Base-by-base conservation (phyloP, 345 rosid genomes). In the Nephelium lappaceum region DNA sequence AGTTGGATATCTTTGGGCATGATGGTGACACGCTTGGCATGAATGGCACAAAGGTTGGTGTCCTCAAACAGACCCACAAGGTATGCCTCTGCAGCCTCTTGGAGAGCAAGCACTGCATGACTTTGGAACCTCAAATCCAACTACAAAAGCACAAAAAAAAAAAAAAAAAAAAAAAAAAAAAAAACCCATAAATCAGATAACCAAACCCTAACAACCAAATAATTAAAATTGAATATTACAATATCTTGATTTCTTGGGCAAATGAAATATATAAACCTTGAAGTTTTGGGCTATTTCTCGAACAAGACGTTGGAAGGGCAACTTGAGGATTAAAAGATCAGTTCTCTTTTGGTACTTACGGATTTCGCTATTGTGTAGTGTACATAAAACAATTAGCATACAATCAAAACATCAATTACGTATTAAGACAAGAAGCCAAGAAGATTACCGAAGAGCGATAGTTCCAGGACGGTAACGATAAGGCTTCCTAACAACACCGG, bases 271-370 rank as follows among this genome's bases (percentile, higher is more conserved):
- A 7, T 16, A 31, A 19, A 81, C 82, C 86, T 92, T 89, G 67
- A 88, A 92, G 58, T 88, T 89, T 75, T 92, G 97, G 0, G 93
- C 94, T 42, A 90, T 92, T 84, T 90, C 97, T 73, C 94, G 90
- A 53, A 90, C 94, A 0, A 92, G 89, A 0, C 96, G 87, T 84
- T 92, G 92, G 73, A 90, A 92, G 0, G 97, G 97, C 38, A 90
- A 63, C 67, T 92, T 92, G 49, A 94, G 88, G 65, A 92, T 92
- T 86, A 92, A 81, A 71, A 92, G 89, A 67, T 92, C 92, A 0
- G 93, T 92, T 76, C 94, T 90, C 85, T 92, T 89, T 76, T 88
- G 90, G 31, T 88, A 88, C 76, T 89, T 91, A 3, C 93, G 83
- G 62, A 91, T 89, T 76, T 91, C 92, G 73, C 91, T 88, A 79